Base-by-base conservation (phyloP, 371 early-diverging fungal species). In the Lichtheimia hyalospora region DNA sequence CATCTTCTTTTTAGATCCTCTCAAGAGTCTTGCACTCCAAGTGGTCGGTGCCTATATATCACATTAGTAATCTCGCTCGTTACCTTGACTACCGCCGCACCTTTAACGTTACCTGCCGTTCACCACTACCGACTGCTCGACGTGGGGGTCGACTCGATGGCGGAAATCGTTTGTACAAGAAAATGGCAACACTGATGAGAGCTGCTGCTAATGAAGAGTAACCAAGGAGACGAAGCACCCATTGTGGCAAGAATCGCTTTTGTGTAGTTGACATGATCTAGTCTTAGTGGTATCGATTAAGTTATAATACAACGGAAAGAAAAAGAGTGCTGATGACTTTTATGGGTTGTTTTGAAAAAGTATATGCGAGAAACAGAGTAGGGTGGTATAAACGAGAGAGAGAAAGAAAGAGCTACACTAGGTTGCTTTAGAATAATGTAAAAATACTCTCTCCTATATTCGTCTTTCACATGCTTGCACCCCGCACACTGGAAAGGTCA, bases 1-100 rank as follows among this genome's bases (percentile, higher is more conserved):
- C 68, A 79, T 68, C 24, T 61, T 51, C 53, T 60, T 56, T 39
- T 42, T 54, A 18, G 63, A 43, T 70, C 64, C 66, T 58, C 72
- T 68, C 3, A 74, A 27, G 8, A 74, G 60, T 23, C 68, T 57
- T 42, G 71, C 46, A n/a, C 74, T 64, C 74, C 74, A 74, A 39
- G 54, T 39, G 21, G 27, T 54, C 21, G 46, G 46, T 46, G 46
- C 46, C 46, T 46, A 46, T 62, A 55, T 43, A 49, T 41, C 23
- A n/a, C 42, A 43, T 55, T 55, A 55, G 41, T 55, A 44, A 55
- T 55, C 56, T 43, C 44, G 24, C 7, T 23, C 6, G 15, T 20
- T 7, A 42, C 13, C 21, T 14, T n/a, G 21, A 2, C n/a, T 46
- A 21, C 21, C 4, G 5, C 16, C n/a, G 7, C 16, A 3, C 18